Conservation (phyloP, 306 rosid genomes). For the Medicago truncatula region MtrunA17r5.0-ANR NC_053046.1:1193001-1193500, state of each 20-base stretch:
- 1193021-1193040: not conserved
- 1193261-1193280: too few relatives aligned
- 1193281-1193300: not conserved
- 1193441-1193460: too few relatives aligned
- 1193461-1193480: too few relatives aligned
- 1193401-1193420: too few relatives aligned
- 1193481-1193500: too few relatives aligned
- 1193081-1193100: not conserved
- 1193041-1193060: not conserved
- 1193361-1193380: not conserved
- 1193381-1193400: not conserved
- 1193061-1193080: too few relatives aligned
- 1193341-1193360: not conserved
- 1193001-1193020: not conserved
- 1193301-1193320: conserved; percentile 2
- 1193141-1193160: not conserved
- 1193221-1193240: not conserved
- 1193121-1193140: not conserved
- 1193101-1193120: not conserved
- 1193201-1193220: conserved; percentile 1
- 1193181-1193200: not conserved
- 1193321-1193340: not conserved
- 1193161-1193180: not conserved
- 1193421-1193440: too few relatives aligned
- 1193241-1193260: too few relatives aligned